Conservation (phyloP, 305 asterid species). For the Solanum hybrid region DNA sequence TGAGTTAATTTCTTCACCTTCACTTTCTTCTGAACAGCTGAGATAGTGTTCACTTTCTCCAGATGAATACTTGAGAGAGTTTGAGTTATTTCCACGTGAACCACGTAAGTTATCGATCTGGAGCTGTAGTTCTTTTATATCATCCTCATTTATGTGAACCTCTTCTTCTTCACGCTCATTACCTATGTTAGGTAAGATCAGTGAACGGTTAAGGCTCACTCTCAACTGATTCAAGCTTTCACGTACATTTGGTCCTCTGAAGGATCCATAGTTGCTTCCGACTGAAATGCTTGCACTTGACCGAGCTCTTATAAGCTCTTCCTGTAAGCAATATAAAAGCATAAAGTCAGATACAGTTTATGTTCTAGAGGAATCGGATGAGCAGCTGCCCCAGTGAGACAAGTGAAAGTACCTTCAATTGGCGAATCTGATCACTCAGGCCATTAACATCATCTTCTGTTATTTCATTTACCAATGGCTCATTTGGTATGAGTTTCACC, state of each 20-base stretch:
- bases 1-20: slow-evolving; percentile 57
- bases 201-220: slow-evolving; percentile 74
- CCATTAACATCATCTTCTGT: slow-evolving; percentile 78
- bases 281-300: slow-evolving; percentile 41
- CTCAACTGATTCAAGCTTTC: slow-evolving; percentile 80
- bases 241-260: slow-evolving; percentile 55
- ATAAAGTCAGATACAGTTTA: background rate
- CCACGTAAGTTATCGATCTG: slow-evolving; percentile 47
- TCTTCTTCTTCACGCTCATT: slow-evolving; percentile 34
- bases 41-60: slow-evolving; percentile 67
- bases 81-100: slow-evolving; percentile 32
- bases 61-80: slow-evolving; percentile 32
- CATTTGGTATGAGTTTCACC: slow-evolving; percentile 56
- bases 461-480: slow-evolving; percentile 76
- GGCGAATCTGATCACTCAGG: slow-evolving; percentile 79
- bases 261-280: slow-evolving; percentile 37
- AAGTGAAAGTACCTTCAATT: slow-evolving; percentile 55
- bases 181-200: slow-evolving; percentile 56
- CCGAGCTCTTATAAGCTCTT: slow-evolving; percentile 87
- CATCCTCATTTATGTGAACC: slow-evolving; percentile 46
- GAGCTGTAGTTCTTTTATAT: slow-evolving; percentile 55
- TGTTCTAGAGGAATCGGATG: background rate
- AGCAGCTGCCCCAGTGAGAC: background rate
- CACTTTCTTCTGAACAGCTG: slow-evolving; percentile 85
- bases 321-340: slow-evolving; percentile 41